Evolutionary conservation across 352 stramenopile genomes (phyloP), one percentile per base, ranked within the genome.

Genomic region (Thalassiosira ordinaria): DNA sequence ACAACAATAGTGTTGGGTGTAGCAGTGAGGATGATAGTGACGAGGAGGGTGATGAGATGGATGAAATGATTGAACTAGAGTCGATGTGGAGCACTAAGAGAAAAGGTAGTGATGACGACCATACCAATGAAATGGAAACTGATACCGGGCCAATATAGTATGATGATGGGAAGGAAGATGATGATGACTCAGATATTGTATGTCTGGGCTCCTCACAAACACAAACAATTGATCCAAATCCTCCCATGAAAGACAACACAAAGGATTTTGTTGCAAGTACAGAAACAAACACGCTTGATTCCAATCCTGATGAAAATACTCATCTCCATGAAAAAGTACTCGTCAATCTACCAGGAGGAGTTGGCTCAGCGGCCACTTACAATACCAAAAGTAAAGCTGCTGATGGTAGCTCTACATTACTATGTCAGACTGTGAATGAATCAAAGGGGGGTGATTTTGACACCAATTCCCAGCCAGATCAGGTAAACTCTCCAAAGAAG

Each of bases 401-500:
- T 20, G 16, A n/a, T 5, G 13, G n/a, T n/a, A 51, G 2, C 4
- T 20, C 2, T 7, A 20, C 41, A 51, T 7, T 51, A 6, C 41
- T 51, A 51, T 33, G 0, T 69, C 20, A 13, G 18, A 55, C 20
- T 14, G 26, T 53, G n/a, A 5, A 24, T 16, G 18, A 37, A 51
- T 20, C 18, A 39, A n/a, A 26, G 51, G 24, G 39, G 1, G 20
- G 63, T 27, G n/a, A 20, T 1, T 66, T 37, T 4, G 37, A 66
- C 35, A 35, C 33, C 16, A 51, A 35, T 37, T 20, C 4, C 14
- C 37, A 69, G 24, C 35, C 14, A 26, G 26, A 24, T 9, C 8
- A 33, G 5, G 1, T 13, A 59, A 55, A 55, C 29, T 82, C 73
- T 44, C 55, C 68, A 3, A 74, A 61, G 39, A 69, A 59, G 33